Evolutionary conservation across 2,329 filamentous ascomycete genomes (phyloP), one percentile per base, ranked within the genome.

Genomic region (Xylaria sp.): DNA sequence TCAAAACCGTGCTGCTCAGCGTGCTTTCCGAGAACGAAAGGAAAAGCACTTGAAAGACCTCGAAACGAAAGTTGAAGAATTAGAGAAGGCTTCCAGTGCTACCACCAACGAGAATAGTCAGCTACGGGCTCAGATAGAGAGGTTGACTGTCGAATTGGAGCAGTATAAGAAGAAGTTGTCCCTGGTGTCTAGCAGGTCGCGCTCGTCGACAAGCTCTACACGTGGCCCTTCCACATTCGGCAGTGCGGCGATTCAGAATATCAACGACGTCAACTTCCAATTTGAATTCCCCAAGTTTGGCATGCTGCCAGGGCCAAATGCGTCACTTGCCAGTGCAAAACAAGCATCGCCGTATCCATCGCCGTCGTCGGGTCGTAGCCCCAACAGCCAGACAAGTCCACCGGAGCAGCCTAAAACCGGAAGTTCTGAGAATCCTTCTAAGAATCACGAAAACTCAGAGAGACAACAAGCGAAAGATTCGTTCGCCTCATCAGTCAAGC

Each of bases 271-370:
- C 78, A 94, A 92, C 78, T 98, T 98, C 78, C 91, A 95, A 73
- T 98, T 99, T 75, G 95, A 98, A 74, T 98, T 98, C 72, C 95
- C 96, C 72, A 94, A 92, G 78, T 98, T 99, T 76, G 96, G 96
- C 55, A 87, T 90, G 68, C 86, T 97, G 29, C 86, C 87, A 0
- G 84, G 86, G 5, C 82, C 84, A 8, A 74, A 60, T 53, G 61
- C 63, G 10, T 67, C 70, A 12, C 65, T 47, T 23, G 69, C 66
- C 25, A 60, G 55, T 55, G 21, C 54, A 29, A 75, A 74, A 48
- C 67, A 70, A 23, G 54, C 74, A 16, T 55, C 73, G 10, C 72
- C 75, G 18, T 74, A 77, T 51, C 70, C 75, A 18, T 75, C 77
- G 1, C 69, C 76, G 12, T 69, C 75, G 18, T 75, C 73, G 12